phyloP scores from a whole-genome alignment of 441 rosid genomes.

The Codiaeum variegatum region DNA sequence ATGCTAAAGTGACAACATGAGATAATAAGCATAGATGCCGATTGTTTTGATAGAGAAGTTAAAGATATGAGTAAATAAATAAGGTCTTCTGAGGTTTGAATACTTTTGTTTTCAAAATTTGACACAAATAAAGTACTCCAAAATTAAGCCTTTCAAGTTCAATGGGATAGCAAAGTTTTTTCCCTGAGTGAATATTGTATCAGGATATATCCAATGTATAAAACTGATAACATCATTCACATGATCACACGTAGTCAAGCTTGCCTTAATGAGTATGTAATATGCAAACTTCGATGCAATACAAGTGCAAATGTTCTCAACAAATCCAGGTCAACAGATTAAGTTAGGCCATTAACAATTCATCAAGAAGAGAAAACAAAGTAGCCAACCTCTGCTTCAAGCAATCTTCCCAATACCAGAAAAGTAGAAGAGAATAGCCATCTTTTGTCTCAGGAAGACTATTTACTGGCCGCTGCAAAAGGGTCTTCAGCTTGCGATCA shows the following conservation, averaged over 20 bases:
- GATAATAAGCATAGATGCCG: background rate
- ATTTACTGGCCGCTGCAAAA: conserved; percentile 68
- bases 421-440: conserved; percentile 84
- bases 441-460: conserved; percentile 76
- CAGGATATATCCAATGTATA: background rate
- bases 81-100: background rate
- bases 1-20: background rate
- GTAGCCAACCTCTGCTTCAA: conserved; percentile 71
- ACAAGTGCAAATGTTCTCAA: background rate
- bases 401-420: conserved; percentile 97
- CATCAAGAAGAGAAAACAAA: background rate
- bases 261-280: background rate
- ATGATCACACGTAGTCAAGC: background rate
- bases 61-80: background rate
- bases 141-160: background rate
- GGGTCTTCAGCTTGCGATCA: conserved; percentile 88
- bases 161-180: background rate
- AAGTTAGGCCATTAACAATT: background rate
- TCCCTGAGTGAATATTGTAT: background rate
- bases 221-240: background rate
- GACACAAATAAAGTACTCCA: background rate
- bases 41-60: background rate
- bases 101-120: background rate
- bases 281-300: background rate
- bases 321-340: background rate